Evolutionary conservation across 371 early-diverging fungal species (phyloP).

Genomic region (Gilbertella persicaria): DNA sequence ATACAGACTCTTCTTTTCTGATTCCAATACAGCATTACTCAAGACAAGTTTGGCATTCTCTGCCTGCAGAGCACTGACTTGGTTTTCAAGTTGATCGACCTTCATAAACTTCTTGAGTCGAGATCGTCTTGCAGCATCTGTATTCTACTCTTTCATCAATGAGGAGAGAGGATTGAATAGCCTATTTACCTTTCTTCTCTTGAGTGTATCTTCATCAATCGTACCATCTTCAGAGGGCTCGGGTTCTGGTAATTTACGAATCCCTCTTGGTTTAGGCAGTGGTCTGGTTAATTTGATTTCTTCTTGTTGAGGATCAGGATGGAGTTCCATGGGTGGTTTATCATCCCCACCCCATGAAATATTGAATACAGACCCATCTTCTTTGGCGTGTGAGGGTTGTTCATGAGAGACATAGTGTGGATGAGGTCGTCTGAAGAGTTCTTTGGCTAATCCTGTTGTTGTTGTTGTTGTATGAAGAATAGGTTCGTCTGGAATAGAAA

Average conservation of each 20-base stretch:
- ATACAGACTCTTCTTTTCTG: slow-evolving; percentile 59
- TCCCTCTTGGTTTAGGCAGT: slow-evolving; percentile 50
- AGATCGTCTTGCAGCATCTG: slow-evolving; percentile 91
- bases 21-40: slow-evolving; percentile 73
- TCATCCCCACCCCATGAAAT: slow-evolving; percentile 56
- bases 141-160: slow-evolving; percentile 64
- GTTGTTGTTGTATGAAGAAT: not conserved
- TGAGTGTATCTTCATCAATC: slow-evolving; percentile 45
- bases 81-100: slow-evolving; percentile 79
- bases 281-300: slow-evolving; percentile 25
- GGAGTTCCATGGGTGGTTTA: slow-evolving; percentile 40
- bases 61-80: slow-evolving; percentile 73
- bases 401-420: not conserved
- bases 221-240: slow-evolving; percentile 48
- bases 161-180: not conserved
- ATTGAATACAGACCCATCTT: slow-evolving; percentile 35
- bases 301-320: slow-evolving; percentile 19
- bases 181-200: slow-evolving; percentile 39
- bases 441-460: not conserved
- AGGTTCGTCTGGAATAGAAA: slow-evolving; percentile 16
- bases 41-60: slow-evolving; percentile 72
- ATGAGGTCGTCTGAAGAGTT: not conserved
- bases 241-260: slow-evolving; percentile 47
- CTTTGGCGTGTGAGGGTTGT: not conserved
- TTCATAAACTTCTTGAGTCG: slow-evolving; percentile 83